Evolutionary conservation across 1,284 basidiomycete genomes (phyloP).

Genomic region (Sporisorium exsertum): DNA sequence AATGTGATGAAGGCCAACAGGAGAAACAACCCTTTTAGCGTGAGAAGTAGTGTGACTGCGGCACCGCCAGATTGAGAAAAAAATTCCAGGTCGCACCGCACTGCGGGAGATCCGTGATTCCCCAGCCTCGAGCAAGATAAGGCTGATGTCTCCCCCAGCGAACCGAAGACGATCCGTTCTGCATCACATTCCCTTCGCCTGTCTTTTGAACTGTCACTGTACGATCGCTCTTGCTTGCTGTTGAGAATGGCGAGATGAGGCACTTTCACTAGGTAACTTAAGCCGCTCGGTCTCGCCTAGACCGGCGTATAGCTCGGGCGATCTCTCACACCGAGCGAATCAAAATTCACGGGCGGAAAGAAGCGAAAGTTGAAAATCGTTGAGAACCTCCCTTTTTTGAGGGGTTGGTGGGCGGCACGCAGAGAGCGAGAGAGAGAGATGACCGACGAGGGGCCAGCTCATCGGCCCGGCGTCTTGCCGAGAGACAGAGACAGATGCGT

Average conservation of each 20-base stretch:
- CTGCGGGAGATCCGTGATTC: not conserved
- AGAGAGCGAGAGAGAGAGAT: not conserved
- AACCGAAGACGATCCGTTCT: not conserved
- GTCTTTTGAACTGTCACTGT: too few relatives aligned
- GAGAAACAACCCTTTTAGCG: not conserved
- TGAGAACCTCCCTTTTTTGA: not conserved
- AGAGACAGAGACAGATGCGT: not conserved
- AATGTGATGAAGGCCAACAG: not conserved
- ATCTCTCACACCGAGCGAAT: conserved; percentile 2
- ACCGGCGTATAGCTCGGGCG: conserved; percentile 10
- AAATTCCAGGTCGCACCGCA: not conserved
- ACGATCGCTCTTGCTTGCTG: not conserved
- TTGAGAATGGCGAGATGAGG: too few relatives aligned
- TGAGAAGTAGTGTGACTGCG: conserved; percentile 4
- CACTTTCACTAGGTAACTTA: too few relatives aligned
- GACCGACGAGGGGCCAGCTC: conserved; percentile 10
- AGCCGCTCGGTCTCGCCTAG: conserved; percentile 12
- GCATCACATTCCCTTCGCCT: not conserved
- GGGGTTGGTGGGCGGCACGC: not conserved
- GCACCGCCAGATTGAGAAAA: not conserved
- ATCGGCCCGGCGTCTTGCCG: conserved; percentile 12
- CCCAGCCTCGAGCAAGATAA: not conserved
- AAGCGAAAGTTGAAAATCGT: not conserved
- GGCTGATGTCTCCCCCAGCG: too few relatives aligned
- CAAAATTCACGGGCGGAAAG: not conserved